Evolutionary conservation across 2,329 filamentous ascomycete genomes (phyloP).

Genomic region (Fusarium nisikadoi): DNA sequence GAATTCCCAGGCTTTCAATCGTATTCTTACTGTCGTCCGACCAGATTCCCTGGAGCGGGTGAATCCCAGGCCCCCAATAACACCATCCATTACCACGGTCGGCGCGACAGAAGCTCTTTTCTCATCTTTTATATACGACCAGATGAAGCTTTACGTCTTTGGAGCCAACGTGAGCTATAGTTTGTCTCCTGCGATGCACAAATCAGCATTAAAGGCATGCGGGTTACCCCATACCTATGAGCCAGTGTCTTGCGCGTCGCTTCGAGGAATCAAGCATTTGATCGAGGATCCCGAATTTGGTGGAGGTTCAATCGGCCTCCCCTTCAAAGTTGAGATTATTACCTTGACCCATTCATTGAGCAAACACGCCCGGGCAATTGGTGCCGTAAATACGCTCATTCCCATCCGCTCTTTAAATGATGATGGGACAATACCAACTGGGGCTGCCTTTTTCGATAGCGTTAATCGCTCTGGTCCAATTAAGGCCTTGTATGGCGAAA

Average conservation of each 20-base stretch:
- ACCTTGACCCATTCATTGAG: constrained; percentile 75
- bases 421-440: constrained; percentile 67
- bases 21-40: constrained; percentile 68
- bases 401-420: constrained; percentile 71
- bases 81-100: constrained; percentile 63
- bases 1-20: constrained; percentile 74
- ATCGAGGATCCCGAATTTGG: constrained; percentile 75
- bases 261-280: constrained; percentile 72
- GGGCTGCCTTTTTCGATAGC: constrained; percentile 62
- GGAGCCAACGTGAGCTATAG: constrained; percentile 79
- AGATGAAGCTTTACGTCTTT: constrained; percentile 78
- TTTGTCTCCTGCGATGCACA: constrained; percentile 82
- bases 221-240: constrained; percentile 76
- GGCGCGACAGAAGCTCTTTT: constrained; percentile 74
- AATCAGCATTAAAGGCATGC: constrained; percentile 72
- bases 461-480: constrained; percentile 72
- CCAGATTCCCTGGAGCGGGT: constrained; percentile 50
- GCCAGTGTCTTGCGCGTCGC: constrained; percentile 69
- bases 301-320: constrained; percentile 76
- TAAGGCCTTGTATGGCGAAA: constrained; percentile 78
- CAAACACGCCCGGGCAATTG: constrained; percentile 77
- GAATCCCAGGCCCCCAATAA: constrained; percentile 39
- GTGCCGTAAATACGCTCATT: constrained; percentile 80
- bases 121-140: constrained; percentile 72
- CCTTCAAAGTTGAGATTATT: constrained; percentile 80